A percentile compares a stretch with the other conserved stretches of the same genome.
Conservation (phyloP, 2,329 filamentous ascomycete genomes). For the Fusarium penzigii region DNA sequence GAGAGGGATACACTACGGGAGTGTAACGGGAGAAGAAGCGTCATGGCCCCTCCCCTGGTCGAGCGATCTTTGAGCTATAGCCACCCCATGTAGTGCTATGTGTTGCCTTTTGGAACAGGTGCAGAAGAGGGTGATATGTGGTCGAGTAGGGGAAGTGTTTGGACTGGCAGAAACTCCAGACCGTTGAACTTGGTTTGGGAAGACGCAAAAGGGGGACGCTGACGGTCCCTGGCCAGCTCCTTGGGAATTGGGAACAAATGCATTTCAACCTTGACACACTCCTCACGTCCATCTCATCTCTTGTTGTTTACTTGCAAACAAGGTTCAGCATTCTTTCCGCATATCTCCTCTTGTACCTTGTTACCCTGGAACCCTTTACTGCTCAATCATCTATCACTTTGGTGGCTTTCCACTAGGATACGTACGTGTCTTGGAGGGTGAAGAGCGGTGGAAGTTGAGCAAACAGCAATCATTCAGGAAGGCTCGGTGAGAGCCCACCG, state of each 20-base stretch:
- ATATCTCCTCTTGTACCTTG: slow-evolving; percentile 1
- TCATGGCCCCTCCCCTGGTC: slow-evolving; percentile 17
- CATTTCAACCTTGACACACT: slow-evolving; percentile 20
- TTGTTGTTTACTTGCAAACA: slow-evolving; percentile 13
- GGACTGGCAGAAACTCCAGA: slow-evolving; percentile 19
- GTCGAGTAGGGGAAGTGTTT: slow-evolving; percentile 24
- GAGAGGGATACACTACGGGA: slow-evolving; percentile 22
- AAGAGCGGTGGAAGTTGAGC: slow-evolving; percentile 28
- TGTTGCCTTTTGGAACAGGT: slow-evolving; percentile 19
- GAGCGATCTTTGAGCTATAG: slow-evolving; percentile 17
- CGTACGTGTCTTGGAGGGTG: slow-evolving; percentile 7
- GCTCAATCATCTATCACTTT: slow-evolving; percentile 31
- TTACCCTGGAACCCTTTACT: slow-evolving; percentile 8
- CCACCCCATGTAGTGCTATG: slow-evolving; percentile 20
- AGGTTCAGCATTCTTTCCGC: slow-evolving; percentile 13
- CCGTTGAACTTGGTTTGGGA: too few relatives aligned
- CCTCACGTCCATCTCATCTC: slow-evolving; percentile 10
- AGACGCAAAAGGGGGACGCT: not conserved
- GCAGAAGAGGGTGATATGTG: slow-evolving; percentile 21
- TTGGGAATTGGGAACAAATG: too few relatives aligned
- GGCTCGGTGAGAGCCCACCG: slow-evolving; percentile 12
- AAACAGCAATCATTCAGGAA: slow-evolving; percentile 20
- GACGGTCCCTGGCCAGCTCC: too few relatives aligned
- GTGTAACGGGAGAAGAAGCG: slow-evolving; percentile 23
- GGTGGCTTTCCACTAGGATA: slow-evolving; percentile 26